These are phyloP conservation scores for Salvia miltiorrhiza DNA, from an alignment of 257 asterid genomes.

Conservation along the genomic window DNA sequence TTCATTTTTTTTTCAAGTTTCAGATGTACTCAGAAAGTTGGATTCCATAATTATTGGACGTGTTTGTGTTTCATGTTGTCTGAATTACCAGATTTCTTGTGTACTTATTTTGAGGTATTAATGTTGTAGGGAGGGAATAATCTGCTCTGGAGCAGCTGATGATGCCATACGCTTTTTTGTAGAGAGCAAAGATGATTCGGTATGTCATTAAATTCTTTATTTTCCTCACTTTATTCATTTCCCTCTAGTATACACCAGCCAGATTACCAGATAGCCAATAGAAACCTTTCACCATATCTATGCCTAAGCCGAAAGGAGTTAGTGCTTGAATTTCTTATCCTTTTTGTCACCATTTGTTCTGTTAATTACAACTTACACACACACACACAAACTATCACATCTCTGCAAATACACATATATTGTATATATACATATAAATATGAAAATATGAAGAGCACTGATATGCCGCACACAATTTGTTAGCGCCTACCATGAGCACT, in stretches of 20 bases:
- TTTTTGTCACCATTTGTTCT: background rate
- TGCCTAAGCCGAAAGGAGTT: background rate
- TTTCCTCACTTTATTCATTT: background rate
- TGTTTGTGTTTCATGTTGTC: conserved; percentile 4
- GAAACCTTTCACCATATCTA: background rate
- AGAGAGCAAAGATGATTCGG: conserved; percentile 60
- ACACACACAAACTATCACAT: background rate
- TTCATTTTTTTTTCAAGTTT: background rate
- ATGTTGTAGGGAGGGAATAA: conserved; percentile 72
- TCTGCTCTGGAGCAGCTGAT: conserved; percentile 88
- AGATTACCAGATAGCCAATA: background rate
- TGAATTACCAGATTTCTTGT: background rate
- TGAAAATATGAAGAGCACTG: no score
- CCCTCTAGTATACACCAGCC: conserved; percentile 12
- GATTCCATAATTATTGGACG: background rate
- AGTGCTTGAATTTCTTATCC: background rate
- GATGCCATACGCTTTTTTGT: conserved; percentile 85
- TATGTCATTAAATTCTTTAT: conserved; percentile 21
- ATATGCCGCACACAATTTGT: no score
- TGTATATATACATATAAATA: no score
- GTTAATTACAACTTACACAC: background rate
- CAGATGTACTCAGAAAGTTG: background rate
- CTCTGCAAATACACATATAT: background rate
- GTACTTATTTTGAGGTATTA: conserved; percentile 12
- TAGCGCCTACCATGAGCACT: no score